Evolutionary conservation across 495 filamentous ascomycete species (phyloP).

Genomic region (Penicillium waksmanii): DNA sequence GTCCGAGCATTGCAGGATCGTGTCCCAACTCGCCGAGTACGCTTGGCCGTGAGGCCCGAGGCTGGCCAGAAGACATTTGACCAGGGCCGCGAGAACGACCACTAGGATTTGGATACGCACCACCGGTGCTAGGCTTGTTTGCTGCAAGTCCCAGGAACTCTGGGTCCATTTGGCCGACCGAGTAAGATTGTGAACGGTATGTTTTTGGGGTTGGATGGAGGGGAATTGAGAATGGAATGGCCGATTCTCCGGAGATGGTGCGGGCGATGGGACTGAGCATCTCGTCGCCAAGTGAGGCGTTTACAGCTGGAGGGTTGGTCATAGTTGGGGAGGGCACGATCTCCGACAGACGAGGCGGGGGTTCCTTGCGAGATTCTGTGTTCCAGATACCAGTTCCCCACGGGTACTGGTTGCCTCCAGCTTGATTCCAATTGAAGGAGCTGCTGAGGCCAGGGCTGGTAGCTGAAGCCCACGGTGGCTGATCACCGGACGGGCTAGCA

Average conservation of each 20-base stretch:
- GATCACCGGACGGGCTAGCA: slow-evolving; percentile 70
- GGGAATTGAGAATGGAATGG: slow-evolving; percentile 86
- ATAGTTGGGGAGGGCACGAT: slow-evolving; percentile 79
- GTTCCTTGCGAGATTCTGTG: slow-evolving; percentile 71
- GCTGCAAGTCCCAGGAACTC: slow-evolving; percentile 55
- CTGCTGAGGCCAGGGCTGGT: slow-evolving; percentile 49
- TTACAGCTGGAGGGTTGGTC: slow-evolving; percentile 55
- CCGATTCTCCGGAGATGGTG: slow-evolving; percentile 58
- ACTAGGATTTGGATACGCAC: slow-evolving; percentile 40
- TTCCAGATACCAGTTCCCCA: slow-evolving; percentile 83
- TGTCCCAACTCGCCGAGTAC: slow-evolving; percentile 79
- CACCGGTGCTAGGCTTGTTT: slow-evolving; percentile 43
- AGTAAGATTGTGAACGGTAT: slow-evolving; percentile 95
- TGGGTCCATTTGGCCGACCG: slow-evolving; percentile 86
- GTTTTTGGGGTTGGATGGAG: slow-evolving; percentile 90
- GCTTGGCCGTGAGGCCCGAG: slow-evolving; percentile 83
- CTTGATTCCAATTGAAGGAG: slow-evolving; percentile 62
- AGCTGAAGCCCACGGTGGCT: slow-evolving; percentile 65
- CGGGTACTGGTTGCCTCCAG: slow-evolving; percentile 60
- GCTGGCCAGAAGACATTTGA: slow-evolving; percentile 70
- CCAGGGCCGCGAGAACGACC: slow-evolving; percentile 53
- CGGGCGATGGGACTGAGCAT: slow-evolving; percentile 58
- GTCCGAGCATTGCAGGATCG: slow-evolving; percentile 70
- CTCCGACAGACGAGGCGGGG: slow-evolving; percentile 72
- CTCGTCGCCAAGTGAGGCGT: slow-evolving; percentile 48